A percentile compares a stretch with the other conserved stretches of the same genome.
Conservation (phyloP, 768 basidiomycete genomes). For the Grammothele lineata region DNA sequence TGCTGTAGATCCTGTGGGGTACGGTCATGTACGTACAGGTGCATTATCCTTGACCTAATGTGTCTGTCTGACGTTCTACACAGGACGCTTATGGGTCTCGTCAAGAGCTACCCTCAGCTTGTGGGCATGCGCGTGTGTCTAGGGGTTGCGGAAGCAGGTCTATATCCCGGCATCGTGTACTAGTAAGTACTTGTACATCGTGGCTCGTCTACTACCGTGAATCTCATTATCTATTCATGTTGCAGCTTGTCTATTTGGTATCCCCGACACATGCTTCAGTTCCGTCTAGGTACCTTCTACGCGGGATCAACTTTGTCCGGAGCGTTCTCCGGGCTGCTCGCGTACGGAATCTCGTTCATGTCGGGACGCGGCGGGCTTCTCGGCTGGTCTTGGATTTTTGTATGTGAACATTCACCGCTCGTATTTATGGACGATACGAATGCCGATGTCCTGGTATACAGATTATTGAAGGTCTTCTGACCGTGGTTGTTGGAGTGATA, state of each 20-base stretch:
- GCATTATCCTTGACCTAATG: too few species aligned
- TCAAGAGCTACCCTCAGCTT: slow-evolving; percentile 63
- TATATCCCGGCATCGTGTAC: slow-evolving; percentile 72
- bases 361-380: slow-evolving; percentile 23
- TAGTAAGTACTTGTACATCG: slow-evolving; percentile 38
- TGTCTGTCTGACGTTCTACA: too few species aligned
- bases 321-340: slow-evolving; percentile 29
- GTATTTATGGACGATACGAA: too few species aligned
- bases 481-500: slow-evolving; percentile 51
- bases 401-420: slow-evolving; percentile 9
- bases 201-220: too few species aligned
- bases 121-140: slow-evolving; percentile 54
- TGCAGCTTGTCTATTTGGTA: slow-evolving; percentile 26
- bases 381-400: slow-evolving; percentile 33
- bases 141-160: slow-evolving; percentile 63
- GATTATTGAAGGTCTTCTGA: slow-evolving; percentile 53
- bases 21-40: slow-evolving; percentile 55
- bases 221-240: not conserved
- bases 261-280: slow-evolving; percentile 26
- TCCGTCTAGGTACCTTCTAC: slow-evolving; percentile 25
- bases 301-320: slow-evolving; percentile 25
- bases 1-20: slow-evolving; percentile 55
- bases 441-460: too few species aligned
- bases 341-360: slow-evolving; percentile 34
- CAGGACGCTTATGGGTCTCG: slow-evolving; percentile 64